These are phyloP conservation scores for Alternaria sp. DNA, from an alignment of 2,329 filamentous ascomycete genomes.

Conservation along the genomic window DNA sequence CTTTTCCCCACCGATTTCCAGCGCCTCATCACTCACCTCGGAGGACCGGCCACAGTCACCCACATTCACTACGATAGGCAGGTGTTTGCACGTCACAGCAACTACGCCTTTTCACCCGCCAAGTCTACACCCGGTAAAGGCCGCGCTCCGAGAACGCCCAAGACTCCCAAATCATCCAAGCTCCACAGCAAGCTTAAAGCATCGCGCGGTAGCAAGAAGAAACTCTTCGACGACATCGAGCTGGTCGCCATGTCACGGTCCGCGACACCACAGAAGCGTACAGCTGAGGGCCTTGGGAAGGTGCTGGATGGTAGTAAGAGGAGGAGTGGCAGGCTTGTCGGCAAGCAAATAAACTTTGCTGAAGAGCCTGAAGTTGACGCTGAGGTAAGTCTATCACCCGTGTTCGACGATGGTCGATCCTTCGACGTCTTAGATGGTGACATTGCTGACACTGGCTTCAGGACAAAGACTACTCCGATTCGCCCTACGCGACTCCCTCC, in stretches of 20 bases:
- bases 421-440: background rate
- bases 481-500: slow-evolving; percentile 4
- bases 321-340: slow-evolving; percentile 15
- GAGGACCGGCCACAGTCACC: slow-evolving; percentile 18
- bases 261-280: slow-evolving; percentile 1
- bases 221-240: background rate
- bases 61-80: slow-evolving; percentile 24
- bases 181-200: background rate
- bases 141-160: background rate
- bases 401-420: background rate
- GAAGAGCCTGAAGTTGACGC: slow-evolving; percentile 7
- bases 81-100: slow-evolving; percentile 21
- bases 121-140: background rate
- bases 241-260: background rate
- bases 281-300: background rate
- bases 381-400: slow-evolving; percentile 1
- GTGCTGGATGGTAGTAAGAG: slow-evolving; percentile 2
- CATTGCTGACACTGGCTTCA: background rate
- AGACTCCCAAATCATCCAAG: background rate
- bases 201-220: background rate
- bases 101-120: background rate
- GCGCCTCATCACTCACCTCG: slow-evolving; percentile 24
- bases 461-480: slow-evolving; percentile 14
- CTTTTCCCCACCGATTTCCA: slow-evolving; percentile 32
- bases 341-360: slow-evolving; percentile 10